phyloP scores from a whole-genome alignment of 345 rosid genomes.

The Rhodomyrtus tomentosa region DNA sequence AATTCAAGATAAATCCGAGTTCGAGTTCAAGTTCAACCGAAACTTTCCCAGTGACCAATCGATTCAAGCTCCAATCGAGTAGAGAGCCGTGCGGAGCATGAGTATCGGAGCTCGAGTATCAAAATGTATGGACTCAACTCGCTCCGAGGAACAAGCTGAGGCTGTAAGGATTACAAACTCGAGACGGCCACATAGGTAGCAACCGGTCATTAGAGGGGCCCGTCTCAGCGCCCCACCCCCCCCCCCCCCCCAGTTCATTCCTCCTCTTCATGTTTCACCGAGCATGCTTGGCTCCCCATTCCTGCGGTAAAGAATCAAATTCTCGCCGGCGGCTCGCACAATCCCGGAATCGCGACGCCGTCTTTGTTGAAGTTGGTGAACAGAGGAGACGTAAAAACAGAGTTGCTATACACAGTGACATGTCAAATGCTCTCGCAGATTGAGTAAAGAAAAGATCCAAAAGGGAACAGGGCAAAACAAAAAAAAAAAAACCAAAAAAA shows the following conservation, averaged over 20 bases:
- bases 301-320: background rate
- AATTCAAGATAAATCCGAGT: background rate
- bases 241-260: background rate
- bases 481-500: too few species aligned
- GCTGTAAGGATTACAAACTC: too few species aligned
- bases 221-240: too few species aligned
- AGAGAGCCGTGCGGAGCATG: background rate
- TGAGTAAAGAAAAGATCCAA: background rate
- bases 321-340: background rate
- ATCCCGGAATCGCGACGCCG: background rate
- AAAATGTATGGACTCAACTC: too few species aligned
- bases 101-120: too few species aligned
- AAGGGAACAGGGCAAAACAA: background rate
- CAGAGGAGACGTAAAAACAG: background rate
- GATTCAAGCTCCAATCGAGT: background rate
- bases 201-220: background rate
- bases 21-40: background rate
- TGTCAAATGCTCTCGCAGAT: background rate
- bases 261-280: background rate
- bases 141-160: too few species aligned
- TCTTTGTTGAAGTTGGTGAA: too few species aligned
- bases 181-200: background rate
- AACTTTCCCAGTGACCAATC: background rate
- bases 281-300: background rate
- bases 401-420: background rate